Percentiles rank a stretch among this genome's conserved stretches.
Conservation (phyloP, 2,329 filamentous ascomycete genomes). For the Microsporum canis region DNA sequence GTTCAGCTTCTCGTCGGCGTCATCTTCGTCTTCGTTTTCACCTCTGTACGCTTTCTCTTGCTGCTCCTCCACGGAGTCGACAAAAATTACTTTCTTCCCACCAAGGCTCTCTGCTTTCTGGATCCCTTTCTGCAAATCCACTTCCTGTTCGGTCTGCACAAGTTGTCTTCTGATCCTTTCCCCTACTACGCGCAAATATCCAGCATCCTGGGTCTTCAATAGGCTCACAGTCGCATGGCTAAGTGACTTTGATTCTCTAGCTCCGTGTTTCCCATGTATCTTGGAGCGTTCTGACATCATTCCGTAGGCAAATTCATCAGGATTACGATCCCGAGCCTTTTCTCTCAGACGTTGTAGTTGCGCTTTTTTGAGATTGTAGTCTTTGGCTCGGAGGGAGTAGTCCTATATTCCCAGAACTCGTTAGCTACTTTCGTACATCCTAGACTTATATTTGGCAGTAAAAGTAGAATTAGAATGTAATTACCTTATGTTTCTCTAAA, state of each 20-base stretch:
- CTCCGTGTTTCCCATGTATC: slow-evolving; percentile 33
- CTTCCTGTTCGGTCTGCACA: slow-evolving; percentile 38
- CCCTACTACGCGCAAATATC: slow-evolving; percentile 48
- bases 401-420: slow-evolving; percentile 32
- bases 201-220: slow-evolving; percentile 55
- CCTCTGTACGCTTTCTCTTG: slow-evolving; percentile 19
- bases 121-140: slow-evolving; percentile 29
- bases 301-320: slow-evolving; percentile 55
- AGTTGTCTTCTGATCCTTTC: slow-evolving; percentile 45
- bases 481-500: slow-evolving; percentile 86
- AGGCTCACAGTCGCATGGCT: slow-evolving; percentile 49
- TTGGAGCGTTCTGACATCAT: slow-evolving; percentile 46
- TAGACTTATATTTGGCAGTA: neutral
- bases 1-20: slow-evolving; percentile 10
- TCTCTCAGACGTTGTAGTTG: slow-evolving; percentile 48
- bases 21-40: slow-evolving; percentile 16
- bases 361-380: slow-evolving; percentile 52
- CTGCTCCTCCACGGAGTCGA: slow-evolving; percentile 29
- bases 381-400: slow-evolving; percentile 53
- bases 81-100: slow-evolving; percentile 30
- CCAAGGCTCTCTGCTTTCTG: slow-evolving; percentile 18
- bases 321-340: slow-evolving; percentile 51
- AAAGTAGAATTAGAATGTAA: neutral
- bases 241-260: slow-evolving; percentile 38
- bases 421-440: neutral